Conservation (phyloP, 106 monocot species). For the Posidonia australis region DNA sequence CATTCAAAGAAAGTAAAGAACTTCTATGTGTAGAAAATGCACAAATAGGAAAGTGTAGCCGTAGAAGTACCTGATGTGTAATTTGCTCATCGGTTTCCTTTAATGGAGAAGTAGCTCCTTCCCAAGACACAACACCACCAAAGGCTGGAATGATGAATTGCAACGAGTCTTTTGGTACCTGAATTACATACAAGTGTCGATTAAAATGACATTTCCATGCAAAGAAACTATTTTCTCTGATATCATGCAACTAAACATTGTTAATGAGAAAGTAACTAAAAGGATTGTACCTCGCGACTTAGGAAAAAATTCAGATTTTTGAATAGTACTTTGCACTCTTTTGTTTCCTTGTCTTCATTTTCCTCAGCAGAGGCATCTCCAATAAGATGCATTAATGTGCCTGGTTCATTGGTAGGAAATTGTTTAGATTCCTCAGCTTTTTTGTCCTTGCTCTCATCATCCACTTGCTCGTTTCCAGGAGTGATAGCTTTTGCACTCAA, state of each 20-base stretch:
- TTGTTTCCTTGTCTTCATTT: conserved; percentile 76
- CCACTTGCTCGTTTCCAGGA: conserved; percentile 19
- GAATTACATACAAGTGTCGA: background rate
- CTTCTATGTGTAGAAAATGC: background rate
- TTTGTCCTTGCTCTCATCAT: conserved; percentile 12
- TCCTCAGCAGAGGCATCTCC: conserved; percentile 43
- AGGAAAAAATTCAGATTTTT: conserved; percentile 71
- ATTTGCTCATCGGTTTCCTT: conserved; percentile 62
- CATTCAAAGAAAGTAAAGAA: too few relatives aligned
- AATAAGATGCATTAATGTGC: conserved; percentile 80
- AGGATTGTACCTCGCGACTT: conserved; percentile 67
- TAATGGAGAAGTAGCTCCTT: conserved; percentile 81
- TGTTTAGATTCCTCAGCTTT: conserved; percentile 32
- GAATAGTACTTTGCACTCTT: conserved; percentile 71
- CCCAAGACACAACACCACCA: conserved; percentile 97
- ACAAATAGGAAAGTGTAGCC: background rate
- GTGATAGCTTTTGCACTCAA: conserved; percentile 26
- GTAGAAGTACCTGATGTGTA: conserved; percentile 67
- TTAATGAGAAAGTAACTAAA: conserved; percentile 2
- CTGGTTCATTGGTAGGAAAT: conserved; percentile 70
- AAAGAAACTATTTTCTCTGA: background rate
- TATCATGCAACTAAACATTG: background rate
- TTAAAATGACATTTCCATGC: background rate
- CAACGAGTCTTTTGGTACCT: conserved; percentile 87
- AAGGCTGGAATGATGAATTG: conserved; percentile 88